Conservation (phyloP, 768 basidiomycete species). For the Suillus bovinus region DNA sequence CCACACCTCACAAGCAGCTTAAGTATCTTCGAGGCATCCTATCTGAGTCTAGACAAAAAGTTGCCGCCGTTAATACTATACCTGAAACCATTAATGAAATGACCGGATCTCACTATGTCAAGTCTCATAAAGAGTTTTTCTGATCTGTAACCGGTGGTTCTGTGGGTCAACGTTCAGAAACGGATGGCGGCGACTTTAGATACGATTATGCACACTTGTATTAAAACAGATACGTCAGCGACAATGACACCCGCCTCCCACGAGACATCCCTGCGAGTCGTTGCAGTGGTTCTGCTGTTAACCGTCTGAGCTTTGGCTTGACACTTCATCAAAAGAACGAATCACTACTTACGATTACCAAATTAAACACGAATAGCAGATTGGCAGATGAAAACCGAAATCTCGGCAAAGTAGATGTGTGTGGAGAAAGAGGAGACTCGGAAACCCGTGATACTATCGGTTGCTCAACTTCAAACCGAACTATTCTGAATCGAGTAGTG, state of each 20-base stretch:
- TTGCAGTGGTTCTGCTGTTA: neutral
- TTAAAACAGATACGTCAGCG: neutral
- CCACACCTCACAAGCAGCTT: neutral
- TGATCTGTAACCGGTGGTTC: no score
- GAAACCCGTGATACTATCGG: neutral
- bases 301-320: neutral
- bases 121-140: neutral
- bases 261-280: neutral
- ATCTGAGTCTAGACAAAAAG: neutral
- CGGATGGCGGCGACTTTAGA: no score
- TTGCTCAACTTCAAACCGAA: no score
- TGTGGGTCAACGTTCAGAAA: no score
- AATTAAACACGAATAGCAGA: neutral
- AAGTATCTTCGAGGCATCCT: neutral
- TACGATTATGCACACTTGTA: neutral
- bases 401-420: neutral
- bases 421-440: neutral
- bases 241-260: neutral
- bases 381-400: neutral
- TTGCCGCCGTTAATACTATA: neutral
- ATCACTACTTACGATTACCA: neutral
- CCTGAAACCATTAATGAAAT: no score
- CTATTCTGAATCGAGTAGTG: no score
- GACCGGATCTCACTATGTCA: no score
- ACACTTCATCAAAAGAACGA: neutral